These are phyloP conservation scores for Agaricales sp. DNA, from an alignment of 1,284 basidiomycete species.

Conservation along the genomic window DNA sequence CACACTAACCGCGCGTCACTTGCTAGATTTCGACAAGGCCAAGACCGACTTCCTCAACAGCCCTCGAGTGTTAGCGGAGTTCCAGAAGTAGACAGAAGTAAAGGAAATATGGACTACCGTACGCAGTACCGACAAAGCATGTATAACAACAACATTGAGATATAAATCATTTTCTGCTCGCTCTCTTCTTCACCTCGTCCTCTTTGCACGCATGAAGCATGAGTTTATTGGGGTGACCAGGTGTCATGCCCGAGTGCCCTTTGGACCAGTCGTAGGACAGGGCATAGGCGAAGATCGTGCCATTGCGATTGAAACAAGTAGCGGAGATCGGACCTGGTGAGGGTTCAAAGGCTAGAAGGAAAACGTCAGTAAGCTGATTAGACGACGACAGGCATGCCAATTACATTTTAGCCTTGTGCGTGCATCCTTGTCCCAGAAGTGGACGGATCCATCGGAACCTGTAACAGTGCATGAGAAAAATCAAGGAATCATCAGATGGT, in stretches of 20 bases:
- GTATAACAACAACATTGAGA: too few species aligned
- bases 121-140: too few species aligned
- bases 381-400: conserved; percentile 15
- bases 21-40: conserved; percentile 7
- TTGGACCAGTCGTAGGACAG: conserved; percentile 88
- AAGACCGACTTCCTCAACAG: conserved; percentile 9
- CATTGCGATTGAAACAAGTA: conserved; percentile 76
- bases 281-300: conserved; percentile 85
- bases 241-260: conserved; percentile 80
- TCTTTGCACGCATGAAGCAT: conserved; percentile 89
- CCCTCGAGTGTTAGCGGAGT: conserved; percentile 3
- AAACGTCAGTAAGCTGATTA: conserved; percentile 1
- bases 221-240: conserved; percentile 74
- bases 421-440: conserved; percentile 87
- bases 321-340: conserved; percentile 61
- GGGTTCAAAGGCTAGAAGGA: conserved; percentile 53
- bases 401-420: conserved; percentile 83
- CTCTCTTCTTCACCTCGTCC: conserved; percentile 72
- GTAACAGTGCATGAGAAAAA: conserved; percentile 9
- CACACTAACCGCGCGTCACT: conserved; percentile 29
- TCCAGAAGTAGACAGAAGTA: conserved; percentile 5
- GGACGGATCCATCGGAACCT: conserved; percentile 74
- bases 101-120: not conserved
- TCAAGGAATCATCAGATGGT: conserved; percentile 17
- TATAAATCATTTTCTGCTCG: too few species aligned